Conservation (phyloP, 768 basidiomycete genomes). For the Leccinellum rugosiceps region DNA sequence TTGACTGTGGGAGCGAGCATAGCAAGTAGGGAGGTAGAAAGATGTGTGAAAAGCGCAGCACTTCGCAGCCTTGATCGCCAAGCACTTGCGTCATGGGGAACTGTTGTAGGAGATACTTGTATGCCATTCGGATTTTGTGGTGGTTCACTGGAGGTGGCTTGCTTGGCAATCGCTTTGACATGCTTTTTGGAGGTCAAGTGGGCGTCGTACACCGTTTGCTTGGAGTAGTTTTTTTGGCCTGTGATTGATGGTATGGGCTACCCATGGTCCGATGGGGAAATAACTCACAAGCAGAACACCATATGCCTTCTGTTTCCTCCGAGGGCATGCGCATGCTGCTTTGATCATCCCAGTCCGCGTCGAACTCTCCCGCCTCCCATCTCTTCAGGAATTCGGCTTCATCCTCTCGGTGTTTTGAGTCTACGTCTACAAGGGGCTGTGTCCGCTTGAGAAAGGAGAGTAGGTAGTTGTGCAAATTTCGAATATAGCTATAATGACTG, state of each 20-base stretch:
- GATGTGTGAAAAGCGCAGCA: conserved; percentile 69
- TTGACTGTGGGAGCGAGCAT: conserved; percentile 63
- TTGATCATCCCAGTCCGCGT: conserved; percentile 65
- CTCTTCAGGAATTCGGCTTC: conserved; percentile 68
- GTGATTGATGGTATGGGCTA: conserved; percentile 4
- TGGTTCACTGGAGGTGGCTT: conserved; percentile 43
- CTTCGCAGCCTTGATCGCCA: conserved; percentile 52
- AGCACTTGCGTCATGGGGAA: conserved; percentile 30
- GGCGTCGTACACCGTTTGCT: conserved; percentile 96
- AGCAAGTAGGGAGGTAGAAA: conserved; percentile 64
- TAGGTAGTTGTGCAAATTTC: conserved; percentile 77
- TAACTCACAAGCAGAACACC: conserved; percentile 89
- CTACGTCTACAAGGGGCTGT: conserved; percentile 77
- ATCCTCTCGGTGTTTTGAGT: conserved; percentile 60
- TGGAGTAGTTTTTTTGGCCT: conserved; percentile 96
- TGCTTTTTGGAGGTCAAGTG: conserved; percentile 97
- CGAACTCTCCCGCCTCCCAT: conserved; percentile 77
- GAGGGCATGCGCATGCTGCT: conserved; percentile 36
- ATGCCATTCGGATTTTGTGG: conserved; percentile 35
- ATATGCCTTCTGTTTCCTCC: conserved; percentile 66
- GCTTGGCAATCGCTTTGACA: conserved; percentile 81
- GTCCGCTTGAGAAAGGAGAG: conserved; percentile 83
- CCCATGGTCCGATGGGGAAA: conserved; percentile 3
- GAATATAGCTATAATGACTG: conserved; percentile 65
- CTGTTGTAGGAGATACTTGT: conserved; percentile 24